A percentile compares a stretch with the other conserved stretches of the same genome.
These are phyloP conservation scores for Neurospora sp. DNA, from an alignment of 495 filamentous ascomycete genomes.

Conservation along the genomic window DNA sequence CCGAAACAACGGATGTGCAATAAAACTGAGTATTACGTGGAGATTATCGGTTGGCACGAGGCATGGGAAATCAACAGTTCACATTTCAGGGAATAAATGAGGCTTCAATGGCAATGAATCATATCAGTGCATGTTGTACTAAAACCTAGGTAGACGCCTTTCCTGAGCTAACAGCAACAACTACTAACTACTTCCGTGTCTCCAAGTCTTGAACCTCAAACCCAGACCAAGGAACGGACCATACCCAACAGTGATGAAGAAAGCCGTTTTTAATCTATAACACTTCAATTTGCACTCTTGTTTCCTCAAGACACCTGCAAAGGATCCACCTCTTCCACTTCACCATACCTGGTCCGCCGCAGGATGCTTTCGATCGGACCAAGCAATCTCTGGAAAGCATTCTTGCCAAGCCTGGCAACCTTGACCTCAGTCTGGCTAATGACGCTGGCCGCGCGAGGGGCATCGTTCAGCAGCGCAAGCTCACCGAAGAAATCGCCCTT, in stretches of 20 bases:
- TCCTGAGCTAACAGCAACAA: background rate
- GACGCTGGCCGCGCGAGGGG: slow-evolving; percentile 86
- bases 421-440: slow-evolving; percentile 75
- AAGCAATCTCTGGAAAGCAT: slow-evolving; percentile 86
- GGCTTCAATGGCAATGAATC: background rate
- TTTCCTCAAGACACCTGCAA: slow-evolving; percentile 23
- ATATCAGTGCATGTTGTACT: background rate
- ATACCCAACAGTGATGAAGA: background rate
- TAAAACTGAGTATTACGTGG: background rate
- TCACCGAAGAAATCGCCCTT: slow-evolving; percentile 98
- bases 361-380: slow-evolving; percentile 93
- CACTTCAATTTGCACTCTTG: background rate
- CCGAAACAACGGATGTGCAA: background rate
- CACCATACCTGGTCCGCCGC: slow-evolving; percentile 56
- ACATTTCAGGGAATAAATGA: background rate
- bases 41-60: background rate
- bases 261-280: background rate
- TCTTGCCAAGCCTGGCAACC: slow-evolving; percentile 86
- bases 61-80: background rate
- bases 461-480: slow-evolving; percentile 84
- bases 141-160: background rate
- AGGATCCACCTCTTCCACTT: slow-evolving; percentile 45
- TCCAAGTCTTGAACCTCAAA: slow-evolving; percentile 1
- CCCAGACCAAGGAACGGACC: background rate
- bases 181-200: background rate